These are phyloP conservation scores for Platismatia glauca DNA, from an alignment of 495 filamentous ascomycete species.

Conservation along the genomic window DNA sequence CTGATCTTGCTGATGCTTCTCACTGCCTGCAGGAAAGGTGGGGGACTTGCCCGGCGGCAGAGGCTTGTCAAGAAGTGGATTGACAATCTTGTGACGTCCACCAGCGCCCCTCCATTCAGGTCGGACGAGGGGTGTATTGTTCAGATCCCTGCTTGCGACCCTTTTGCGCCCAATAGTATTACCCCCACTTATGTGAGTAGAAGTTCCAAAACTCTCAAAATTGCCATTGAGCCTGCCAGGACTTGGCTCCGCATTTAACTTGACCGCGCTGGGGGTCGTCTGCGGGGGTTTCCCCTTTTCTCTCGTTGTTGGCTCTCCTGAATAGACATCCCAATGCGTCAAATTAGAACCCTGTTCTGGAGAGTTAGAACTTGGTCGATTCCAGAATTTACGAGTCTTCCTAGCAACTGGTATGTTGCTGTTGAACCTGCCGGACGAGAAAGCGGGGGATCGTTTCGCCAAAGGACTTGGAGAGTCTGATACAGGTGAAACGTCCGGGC, in stretches of 20 bases:
- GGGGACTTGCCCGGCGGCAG: constrained; percentile 22
- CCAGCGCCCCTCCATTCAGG: constrained; percentile 46
- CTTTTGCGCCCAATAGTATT: constrained; percentile 21
- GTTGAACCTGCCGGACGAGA: constrained; percentile 14
- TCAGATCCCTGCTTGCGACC: constrained; percentile 19
- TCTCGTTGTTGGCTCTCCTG: constrained; percentile 39
- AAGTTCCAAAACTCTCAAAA: constrained; percentile 17
- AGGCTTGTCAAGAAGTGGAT: constrained; percentile 27
- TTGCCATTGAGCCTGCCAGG: constrained; percentile 10
- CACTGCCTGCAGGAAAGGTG: constrained; percentile 21
- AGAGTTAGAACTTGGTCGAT: constrained; percentile 18
- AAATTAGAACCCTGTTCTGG: constrained; percentile 15
- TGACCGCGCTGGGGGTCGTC: constrained; percentile 23
- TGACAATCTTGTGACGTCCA: constrained; percentile 39
- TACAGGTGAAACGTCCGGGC: constrained; percentile 41
- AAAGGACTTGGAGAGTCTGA: constrained; percentile 27
- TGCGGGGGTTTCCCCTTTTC: constrained; percentile 28
- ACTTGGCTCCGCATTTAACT: constrained; percentile 18
- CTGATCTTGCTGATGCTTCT: constrained; percentile 11
- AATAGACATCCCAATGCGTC: constrained; percentile 43
- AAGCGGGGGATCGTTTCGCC: constrained; percentile 10
- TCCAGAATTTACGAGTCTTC: constrained; percentile 23
- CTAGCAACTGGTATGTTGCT: constrained; percentile 25
- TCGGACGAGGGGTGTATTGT: constrained; percentile 28
- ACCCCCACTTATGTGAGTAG: constrained; percentile 25